phyloP scores from a whole-genome alignment of 2,329 filamentous ascomycete species.

The Colletotrichum noveboracense region DNA sequence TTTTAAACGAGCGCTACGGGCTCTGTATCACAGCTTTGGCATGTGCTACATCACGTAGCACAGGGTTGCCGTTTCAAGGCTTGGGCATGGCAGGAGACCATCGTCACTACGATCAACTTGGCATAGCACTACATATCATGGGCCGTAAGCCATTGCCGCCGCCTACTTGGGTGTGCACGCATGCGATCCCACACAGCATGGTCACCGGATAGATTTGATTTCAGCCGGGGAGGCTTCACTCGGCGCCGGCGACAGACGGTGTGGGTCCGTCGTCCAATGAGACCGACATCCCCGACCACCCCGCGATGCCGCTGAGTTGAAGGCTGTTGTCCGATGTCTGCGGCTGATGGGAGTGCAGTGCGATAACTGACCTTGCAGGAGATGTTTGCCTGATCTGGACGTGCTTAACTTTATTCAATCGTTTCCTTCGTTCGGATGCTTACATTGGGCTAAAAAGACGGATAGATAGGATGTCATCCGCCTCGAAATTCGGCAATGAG shows the following conservation, averaged over 20 bases:
- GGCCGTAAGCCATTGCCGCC: background rate
- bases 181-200: background rate
- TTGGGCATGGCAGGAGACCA: background rate
- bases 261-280: slow-evolving; percentile 4
- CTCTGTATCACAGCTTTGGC: background rate
- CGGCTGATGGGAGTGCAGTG: background rate
- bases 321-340: background rate
- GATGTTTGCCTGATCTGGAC: background rate
- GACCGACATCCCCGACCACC: background rate
- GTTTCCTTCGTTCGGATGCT: background rate
- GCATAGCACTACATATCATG: background rate
- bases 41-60: background rate
- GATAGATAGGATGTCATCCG: background rate
- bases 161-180: background rate
- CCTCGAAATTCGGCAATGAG: background rate
- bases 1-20: background rate
- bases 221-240: background rate
- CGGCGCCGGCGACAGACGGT: background rate
- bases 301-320: background rate
- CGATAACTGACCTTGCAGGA: background rate
- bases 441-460: background rate
- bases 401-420: background rate
- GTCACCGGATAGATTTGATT: background rate
- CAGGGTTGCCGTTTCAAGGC: background rate
- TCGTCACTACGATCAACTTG: background rate